A percentile compares a stretch with the other conserved stretches of the same genome.
phyloP scores from a whole-genome alignment of 2,329 filamentous ascomycete species.

The Fusarium chlamydosporum region DNA sequence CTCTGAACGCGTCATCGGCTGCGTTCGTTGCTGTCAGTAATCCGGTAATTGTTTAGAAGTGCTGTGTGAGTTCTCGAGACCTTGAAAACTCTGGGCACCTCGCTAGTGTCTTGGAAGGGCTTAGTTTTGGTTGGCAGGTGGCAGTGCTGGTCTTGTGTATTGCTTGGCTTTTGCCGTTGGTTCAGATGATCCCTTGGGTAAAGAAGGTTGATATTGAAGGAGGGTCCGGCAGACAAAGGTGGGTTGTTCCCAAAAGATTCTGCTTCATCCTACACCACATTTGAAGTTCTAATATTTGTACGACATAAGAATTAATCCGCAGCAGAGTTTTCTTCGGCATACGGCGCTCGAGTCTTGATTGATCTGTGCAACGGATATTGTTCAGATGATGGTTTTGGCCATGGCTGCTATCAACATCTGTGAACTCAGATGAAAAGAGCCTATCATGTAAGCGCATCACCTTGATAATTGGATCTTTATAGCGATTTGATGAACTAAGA shows the following conservation, averaged over 20 bases:
- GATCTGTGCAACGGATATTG: too few species aligned
- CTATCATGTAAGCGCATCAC: not conserved
- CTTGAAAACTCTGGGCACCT: conserved; percentile 2
- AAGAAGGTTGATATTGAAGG: conserved; percentile 2
- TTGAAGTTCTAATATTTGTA: too few species aligned
- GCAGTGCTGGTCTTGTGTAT: conserved; percentile 30
- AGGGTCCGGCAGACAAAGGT: not conserved
- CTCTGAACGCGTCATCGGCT: conserved; percentile 5
- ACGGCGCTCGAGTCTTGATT: too few species aligned
- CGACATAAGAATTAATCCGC: too few species aligned
- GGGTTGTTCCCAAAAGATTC: not conserved
- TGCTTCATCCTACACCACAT: not conserved
- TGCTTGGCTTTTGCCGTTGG: conserved; percentile 7
- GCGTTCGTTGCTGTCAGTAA: not conserved
- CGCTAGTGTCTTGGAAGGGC: conserved; percentile 6
- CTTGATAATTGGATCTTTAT: too few species aligned
- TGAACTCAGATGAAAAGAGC: not conserved
- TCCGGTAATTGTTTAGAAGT: not conserved
- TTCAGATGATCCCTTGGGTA: not conserved
- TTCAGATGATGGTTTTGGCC: not conserved
- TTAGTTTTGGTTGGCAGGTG: conserved; percentile 20
- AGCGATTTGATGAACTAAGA: not conserved
- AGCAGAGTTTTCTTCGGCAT: too few species aligned
- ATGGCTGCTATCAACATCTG: not conserved
- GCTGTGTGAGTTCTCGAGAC: too few species aligned